Evolutionary conservation across 441 rosid species (phyloP).

Genomic region (Pelargonium citronellum): DNA sequence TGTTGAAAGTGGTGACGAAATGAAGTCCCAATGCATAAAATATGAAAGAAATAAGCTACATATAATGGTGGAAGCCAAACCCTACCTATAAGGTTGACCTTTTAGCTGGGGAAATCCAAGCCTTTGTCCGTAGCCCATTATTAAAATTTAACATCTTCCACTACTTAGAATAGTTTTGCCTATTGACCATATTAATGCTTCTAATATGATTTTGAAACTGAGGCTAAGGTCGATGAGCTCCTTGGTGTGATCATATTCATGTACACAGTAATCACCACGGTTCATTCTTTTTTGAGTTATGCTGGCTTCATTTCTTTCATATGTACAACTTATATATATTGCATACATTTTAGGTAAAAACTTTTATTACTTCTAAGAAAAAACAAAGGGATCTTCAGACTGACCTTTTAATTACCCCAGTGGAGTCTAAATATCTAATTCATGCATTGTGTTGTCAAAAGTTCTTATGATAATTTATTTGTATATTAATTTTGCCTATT

Average conservation of each 20-base stretch:
- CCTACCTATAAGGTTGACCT: too few relatives aligned
- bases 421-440: constrained; percentile 1
- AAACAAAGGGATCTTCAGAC: background rate
- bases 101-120: too few relatives aligned
- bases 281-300: background rate
- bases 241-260: background rate
- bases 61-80: too few relatives aligned
- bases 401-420: background rate
- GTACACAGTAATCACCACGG: background rate
- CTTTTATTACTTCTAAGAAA: background rate
- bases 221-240: background rate
- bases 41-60: too few relatives aligned
- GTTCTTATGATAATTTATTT: constrained; percentile 5
- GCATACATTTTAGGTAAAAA: background rate
- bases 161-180: too few relatives aligned
- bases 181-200: background rate
- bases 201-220: background rate
- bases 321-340: background rate
- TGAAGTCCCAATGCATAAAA: too few relatives aligned
- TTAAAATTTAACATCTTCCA: too few relatives aligned
- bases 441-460: background rate
- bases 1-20: too few relatives aligned
- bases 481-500: background rate
- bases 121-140: too few relatives aligned
- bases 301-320: background rate